These are phyloP conservation scores for Petunia hybrid DNA, from an alignment of 305 asterid genomes.

Conservation along the genomic window DNA sequence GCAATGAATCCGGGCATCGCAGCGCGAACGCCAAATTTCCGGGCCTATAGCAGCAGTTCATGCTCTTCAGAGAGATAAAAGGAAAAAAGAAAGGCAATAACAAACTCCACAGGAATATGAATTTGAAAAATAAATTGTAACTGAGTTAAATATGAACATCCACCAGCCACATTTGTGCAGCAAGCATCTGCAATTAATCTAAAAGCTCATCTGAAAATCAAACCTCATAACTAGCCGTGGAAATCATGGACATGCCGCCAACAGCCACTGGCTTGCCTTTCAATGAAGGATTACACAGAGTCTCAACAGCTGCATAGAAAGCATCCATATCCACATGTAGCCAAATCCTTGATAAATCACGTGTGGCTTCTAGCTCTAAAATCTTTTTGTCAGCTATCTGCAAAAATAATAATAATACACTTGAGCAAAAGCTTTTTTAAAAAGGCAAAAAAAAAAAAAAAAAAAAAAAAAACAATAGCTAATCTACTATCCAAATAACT, in stretches of 20 bases:
- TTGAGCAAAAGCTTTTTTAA: neutral
- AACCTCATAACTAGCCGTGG: constrained; percentile 98
- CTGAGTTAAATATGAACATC: constrained; percentile 18
- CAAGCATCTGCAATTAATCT: neutral
- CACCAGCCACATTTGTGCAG: constrained; percentile 29
- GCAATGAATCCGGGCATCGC: constrained; percentile 99
- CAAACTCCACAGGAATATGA: neutral
- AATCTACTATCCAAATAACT: neutral
- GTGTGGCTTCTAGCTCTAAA: constrained; percentile 75
- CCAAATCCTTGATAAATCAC: constrained; percentile 88
- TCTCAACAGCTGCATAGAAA: constrained; percentile 90
- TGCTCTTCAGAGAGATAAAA: neutral
- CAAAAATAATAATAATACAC: constrained; percentile 2
- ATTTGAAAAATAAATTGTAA: constrained; percentile 20
- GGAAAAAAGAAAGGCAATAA: neutral
- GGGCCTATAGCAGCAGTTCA: constrained; percentile 59
- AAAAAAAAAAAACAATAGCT: neutral
- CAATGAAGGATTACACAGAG: constrained; percentile 71
- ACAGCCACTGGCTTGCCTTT: constrained; percentile 95
- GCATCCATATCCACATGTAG: constrained; percentile 99
- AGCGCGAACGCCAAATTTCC: constrained; percentile 94
- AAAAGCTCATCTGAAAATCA: constrained; percentile 34
- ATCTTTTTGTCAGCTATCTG: constrained; percentile 79
- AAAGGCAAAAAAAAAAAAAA: neutral
- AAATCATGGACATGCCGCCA: constrained; percentile 93